phyloP scores from a whole-genome alignment of 108 stramenopile species.

The Stephanodiscus triporus region DNA sequence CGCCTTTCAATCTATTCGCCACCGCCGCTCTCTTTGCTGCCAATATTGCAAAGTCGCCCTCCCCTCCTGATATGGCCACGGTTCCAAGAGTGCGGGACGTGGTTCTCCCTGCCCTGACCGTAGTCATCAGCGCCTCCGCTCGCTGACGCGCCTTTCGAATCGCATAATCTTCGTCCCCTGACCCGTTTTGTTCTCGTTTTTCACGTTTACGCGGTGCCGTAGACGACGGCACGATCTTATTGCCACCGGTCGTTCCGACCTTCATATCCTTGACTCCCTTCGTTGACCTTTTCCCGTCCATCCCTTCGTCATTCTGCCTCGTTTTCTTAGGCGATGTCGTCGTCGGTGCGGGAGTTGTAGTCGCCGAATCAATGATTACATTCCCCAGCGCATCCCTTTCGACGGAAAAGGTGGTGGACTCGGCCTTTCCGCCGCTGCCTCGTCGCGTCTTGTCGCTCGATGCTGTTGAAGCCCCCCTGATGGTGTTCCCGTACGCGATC shows the following conservation, averaged over 20 bases:
- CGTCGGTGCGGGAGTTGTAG: neutral
- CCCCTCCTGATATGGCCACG: slow-evolving; percentile 35
- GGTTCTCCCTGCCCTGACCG: slow-evolving; percentile 18
- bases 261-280: neutral
- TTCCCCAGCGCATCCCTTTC: slow-evolving; percentile 40
- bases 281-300: slow-evolving; percentile 1
- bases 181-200: neutral
- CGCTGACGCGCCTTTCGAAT: slow-evolving; percentile 37
- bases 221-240: neutral
- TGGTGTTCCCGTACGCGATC: slow-evolving; percentile 48
- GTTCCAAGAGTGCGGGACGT: slow-evolving; percentile 32
- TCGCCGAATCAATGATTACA: slow-evolving; percentile 55
- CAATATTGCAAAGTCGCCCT: slow-evolving; percentile 67
- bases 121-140: slow-evolving; percentile 47
- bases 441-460: neutral
- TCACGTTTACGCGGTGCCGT: neutral
- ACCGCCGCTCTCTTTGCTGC: slow-evolving; percentile 61
- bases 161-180: slow-evolving; percentile 48
- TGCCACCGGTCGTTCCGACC: neutral
- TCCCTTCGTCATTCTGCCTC: neutral
- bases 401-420: slow-evolving; percentile 11
- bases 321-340: neutral
- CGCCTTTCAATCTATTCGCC: neutral
- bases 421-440: slow-evolving; percentile 8
- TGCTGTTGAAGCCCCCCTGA: slow-evolving; percentile 42